These are phyloP conservation scores for Chlamydomonas reinhardtii DNA, from an alignment of 163 green algal genomes.

Conservation along the genomic window DNA sequence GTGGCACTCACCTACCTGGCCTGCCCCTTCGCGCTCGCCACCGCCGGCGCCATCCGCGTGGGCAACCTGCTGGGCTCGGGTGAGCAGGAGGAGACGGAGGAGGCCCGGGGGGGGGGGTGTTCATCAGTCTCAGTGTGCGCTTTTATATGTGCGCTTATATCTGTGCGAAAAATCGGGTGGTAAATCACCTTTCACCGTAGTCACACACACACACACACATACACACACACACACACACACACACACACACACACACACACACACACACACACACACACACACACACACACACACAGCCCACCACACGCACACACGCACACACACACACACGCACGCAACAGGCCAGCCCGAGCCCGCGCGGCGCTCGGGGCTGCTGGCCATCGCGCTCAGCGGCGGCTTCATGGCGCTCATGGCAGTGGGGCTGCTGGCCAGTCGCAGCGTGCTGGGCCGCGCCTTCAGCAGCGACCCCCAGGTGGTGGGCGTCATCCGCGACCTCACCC, in stretches of 20 bases:
- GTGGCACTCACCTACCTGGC: conserved; percentile 68
- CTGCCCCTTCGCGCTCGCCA: conserved; percentile 69
- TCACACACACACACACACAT: no score
- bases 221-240: no score
- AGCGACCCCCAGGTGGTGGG: conserved; percentile 25
- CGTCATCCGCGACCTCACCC: conserved; percentile 22
- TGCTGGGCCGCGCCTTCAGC: conserved; percentile 46
- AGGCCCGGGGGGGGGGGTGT: no score
- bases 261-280: no score
- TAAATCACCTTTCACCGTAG: no score
- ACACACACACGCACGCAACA: not conserved
- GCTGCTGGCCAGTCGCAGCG: not conserved
- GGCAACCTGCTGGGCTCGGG: conserved; percentile 70
- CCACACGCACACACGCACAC: no score
- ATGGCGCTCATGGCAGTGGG: conserved; percentile 41
- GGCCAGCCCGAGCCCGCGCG: conserved; percentile 17
- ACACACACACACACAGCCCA: no score
- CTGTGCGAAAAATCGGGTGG: no score
- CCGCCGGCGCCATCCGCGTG: conserved; percentile 66
- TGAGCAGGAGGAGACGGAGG: not conserved
- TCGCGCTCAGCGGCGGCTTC: conserved; percentile 49
- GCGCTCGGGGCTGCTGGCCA: conserved; percentile 27
- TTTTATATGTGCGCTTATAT: no score
- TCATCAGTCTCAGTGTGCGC: no score
- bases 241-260: no score